phyloP scores from a whole-genome alignment of 2,329 filamentous ascomycete species.

The Lecanicillium sp. region DNA sequence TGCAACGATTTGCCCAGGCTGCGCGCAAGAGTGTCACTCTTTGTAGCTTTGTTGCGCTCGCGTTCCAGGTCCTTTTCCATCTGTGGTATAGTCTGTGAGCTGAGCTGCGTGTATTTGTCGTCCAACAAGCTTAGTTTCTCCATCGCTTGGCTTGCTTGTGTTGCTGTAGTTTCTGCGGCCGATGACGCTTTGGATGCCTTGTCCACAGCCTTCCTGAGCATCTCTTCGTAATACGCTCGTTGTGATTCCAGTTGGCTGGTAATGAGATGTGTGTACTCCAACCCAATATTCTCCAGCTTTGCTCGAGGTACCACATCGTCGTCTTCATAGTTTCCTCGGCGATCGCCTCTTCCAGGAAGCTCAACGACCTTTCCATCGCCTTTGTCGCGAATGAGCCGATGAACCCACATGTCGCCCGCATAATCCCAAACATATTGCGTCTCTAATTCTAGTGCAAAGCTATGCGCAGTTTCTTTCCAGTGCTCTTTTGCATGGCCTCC shows the following conservation, averaged over 20 bases:
- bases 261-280: conserved; percentile 91
- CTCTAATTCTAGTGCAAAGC: conserved; percentile 84
- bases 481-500: conserved; percentile 88
- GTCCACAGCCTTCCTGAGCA: conserved; percentile 79
- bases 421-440: conserved; percentile 99
- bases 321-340: conserved; percentile 28
- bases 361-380: conserved; percentile 88
- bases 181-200: conserved; percentile 72
- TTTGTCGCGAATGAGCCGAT: conserved; percentile 89
- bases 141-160: conserved; percentile 39
- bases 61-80: conserved; percentile 68
- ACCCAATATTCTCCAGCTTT: conserved; percentile 68
- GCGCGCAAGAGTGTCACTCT: conserved; percentile 68
- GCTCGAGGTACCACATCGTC: conserved; percentile 64
- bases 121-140: conserved; percentile 45
- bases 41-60: conserved; percentile 58
- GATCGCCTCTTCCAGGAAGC: conserved; percentile 52
- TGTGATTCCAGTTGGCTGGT: conserved; percentile 91
- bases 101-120: conserved; percentile 34
- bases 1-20: conserved; percentile 66
- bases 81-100: conserved; percentile 48
- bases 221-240: conserved; percentile 86
- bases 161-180: conserved; percentile 53
- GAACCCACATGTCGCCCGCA: conserved; percentile 88
- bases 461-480: conserved; percentile 82